These are phyloP conservation scores for Backusella liffmaniae DNA, from an alignment of 192 early-diverging fungal genomes.

Conservation along the genomic window DNA sequence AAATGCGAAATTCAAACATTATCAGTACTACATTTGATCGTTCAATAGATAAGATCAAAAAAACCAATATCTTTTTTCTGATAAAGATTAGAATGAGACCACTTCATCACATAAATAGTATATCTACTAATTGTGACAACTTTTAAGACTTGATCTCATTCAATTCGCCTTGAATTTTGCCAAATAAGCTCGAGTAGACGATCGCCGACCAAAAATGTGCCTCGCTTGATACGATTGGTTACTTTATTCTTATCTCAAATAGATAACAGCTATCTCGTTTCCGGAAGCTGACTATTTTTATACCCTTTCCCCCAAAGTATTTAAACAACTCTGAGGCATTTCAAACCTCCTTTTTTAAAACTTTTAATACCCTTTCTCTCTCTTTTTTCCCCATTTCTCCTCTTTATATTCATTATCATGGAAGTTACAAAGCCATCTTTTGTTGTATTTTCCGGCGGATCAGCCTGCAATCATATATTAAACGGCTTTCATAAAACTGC, in stretches of 20 bases:
- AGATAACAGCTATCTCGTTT: neutral
- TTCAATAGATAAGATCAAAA: neutral
- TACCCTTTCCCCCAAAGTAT: slow-evolving; percentile 3
- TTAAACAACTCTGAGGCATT: neutral
- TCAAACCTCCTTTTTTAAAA: neutral
- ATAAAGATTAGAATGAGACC: neutral
- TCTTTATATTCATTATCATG: neutral
- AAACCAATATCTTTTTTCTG: neutral
- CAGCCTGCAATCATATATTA: slow-evolving; percentile 62
- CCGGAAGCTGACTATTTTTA: slow-evolving; percentile 7
- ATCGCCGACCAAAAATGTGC: slow-evolving; percentile 8
- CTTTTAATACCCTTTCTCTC: neutral
- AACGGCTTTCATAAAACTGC: slow-evolving; percentile 55
- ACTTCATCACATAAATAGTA: neutral
- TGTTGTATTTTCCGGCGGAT: slow-evolving; percentile 73
- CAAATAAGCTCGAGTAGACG: neutral
- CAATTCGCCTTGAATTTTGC: neutral
- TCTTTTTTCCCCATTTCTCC: neutral
- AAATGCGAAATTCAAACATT: neutral
- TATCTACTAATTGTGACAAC: neutral
- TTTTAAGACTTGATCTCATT: neutral
- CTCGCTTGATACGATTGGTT: slow-evolving; percentile 6
- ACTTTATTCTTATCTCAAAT: slow-evolving; percentile 4
- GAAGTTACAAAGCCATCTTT: slow-evolving; percentile 32
- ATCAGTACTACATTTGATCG: neutral